Percentiles rank a stretch among this genome's conserved stretches.
These are phyloP conservation scores for Multifurca ochricompacta DNA, from an alignment of 768 basidiomycete genomes.

Conservation along the genomic window DNA sequence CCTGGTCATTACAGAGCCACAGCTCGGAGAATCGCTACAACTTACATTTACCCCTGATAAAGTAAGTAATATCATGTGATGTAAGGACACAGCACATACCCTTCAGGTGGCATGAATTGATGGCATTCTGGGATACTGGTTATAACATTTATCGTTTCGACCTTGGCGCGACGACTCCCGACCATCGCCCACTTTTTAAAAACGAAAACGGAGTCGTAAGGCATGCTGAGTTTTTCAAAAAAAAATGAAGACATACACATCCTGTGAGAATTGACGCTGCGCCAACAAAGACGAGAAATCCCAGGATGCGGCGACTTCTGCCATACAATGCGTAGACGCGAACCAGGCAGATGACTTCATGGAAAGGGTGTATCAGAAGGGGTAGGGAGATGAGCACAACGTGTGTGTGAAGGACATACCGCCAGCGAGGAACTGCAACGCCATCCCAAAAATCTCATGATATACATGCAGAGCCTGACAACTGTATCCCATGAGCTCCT, in stretches of 20 bases:
- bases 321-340: constrained; percentile 9
- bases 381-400: background rate
- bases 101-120: background rate
- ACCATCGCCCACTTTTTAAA: background rate
- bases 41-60: constrained; percentile 4
- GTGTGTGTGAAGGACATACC: background rate
- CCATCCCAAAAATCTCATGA: background rate
- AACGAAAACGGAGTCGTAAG: too few species aligned
- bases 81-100: background rate
- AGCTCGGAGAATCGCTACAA: background rate
- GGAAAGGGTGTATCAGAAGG: background rate
- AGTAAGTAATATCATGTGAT: background rate
- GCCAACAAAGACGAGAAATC: background rate
- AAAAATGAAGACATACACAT: background rate
- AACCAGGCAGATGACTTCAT: background rate
- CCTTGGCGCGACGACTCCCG: background rate
- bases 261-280: background rate
- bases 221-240: background rate
- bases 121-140: constrained; percentile 3
- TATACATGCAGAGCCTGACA: constrained; percentile 1
- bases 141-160: background rate
- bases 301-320: background rate
- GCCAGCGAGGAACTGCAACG: background rate
- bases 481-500: background rate
- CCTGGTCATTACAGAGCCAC: background rate